A percentile compares a stretch with the other conserved stretches of the same genome.
Evolutionary conservation across 2,329 filamentous ascomycete species (phyloP).

Genomic region (Cytospora leucostoma): DNA sequence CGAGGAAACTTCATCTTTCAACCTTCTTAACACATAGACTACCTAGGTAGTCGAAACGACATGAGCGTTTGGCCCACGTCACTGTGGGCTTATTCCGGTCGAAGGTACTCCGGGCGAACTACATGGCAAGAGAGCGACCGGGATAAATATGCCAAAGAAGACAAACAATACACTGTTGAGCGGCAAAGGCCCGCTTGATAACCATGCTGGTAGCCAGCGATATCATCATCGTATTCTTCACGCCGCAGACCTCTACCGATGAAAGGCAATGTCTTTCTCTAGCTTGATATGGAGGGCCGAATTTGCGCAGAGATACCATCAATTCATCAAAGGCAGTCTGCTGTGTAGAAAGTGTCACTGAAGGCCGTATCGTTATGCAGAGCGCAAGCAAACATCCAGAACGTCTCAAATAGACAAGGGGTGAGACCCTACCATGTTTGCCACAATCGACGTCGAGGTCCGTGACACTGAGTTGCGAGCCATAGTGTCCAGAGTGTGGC

Average conservation of each 20-base stretch:
- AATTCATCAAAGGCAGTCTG: background rate
- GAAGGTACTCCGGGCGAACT: background rate
- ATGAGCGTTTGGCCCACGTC: background rate
- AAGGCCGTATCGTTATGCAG: background rate
- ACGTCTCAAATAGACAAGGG: background rate
- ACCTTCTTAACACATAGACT: no score
- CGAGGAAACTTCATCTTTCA: no score
- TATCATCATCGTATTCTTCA: no score
- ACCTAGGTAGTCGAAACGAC: no score
- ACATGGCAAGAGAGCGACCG: background rate
- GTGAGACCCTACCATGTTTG: background rate
- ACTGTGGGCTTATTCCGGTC: background rate
- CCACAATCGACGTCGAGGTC: background rate
- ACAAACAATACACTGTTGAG: no score
- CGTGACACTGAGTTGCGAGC: background rate
- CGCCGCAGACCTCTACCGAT: no score
- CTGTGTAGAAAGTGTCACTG: background rate
- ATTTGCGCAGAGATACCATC: background rate
- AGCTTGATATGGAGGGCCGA: no score
- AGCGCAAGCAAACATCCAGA: background rate
- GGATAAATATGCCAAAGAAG: background rate
- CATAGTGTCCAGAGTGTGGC: background rate
- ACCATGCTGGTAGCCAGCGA: no score
- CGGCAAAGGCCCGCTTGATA: no score
- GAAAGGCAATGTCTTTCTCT: no score